Evolutionary conservation across 75 land plant genomes (phyloP), one percentile per base, ranked within the genome.

Genomic region (Cupressus sempervirens): DNA sequence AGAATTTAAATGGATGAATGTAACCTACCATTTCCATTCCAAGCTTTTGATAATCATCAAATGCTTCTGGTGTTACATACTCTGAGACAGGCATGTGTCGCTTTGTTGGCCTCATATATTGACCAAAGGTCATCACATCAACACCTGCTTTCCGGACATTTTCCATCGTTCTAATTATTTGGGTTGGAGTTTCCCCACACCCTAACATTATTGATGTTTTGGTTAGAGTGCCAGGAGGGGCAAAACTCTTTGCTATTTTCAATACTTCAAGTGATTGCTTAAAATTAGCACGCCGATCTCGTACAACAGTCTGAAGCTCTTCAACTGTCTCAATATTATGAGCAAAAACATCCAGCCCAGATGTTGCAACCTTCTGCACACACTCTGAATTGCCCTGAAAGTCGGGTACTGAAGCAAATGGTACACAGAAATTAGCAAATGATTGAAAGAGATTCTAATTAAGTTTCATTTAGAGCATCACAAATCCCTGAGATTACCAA

Each of bases 251-350:
- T 29, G 99, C 99, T 93, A 98, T 85, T 83, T 89, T 91, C 76
- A 98, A 90, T 45, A 96, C 99, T 82, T 96, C 94, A 54, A 96
- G n/a, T 7, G 99, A 98, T 86, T 98, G 99, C 53, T 91, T 91
- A 81, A 98, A 98, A 82, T 96, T 98, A 50, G 99, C 99, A 82
- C 98, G 91, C n/a, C 89, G 93, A 84, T 98, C 99, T 35, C 97
- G 90, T 0, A 98, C 97, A 1, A 80, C 74, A 82, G 88, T 88
- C 83, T 98, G 99, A 54, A 98, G 95, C 90, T 98, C 97, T 87
- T 96, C 98, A 15, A 98, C 99, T 38, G 98, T 96, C 89, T 98
- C 98, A 86, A 98, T 98, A 83, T 98, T 98, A 86, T 98, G 99
- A 68, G 99, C 98, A 91, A 96, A 94, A 12, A 98, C 98, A 88